Evolutionary conservation across 768 basidiomycete genomes (phyloP), one percentile per base, ranked within the genome.

Genomic region (Amanita subjunquillea): DNA sequence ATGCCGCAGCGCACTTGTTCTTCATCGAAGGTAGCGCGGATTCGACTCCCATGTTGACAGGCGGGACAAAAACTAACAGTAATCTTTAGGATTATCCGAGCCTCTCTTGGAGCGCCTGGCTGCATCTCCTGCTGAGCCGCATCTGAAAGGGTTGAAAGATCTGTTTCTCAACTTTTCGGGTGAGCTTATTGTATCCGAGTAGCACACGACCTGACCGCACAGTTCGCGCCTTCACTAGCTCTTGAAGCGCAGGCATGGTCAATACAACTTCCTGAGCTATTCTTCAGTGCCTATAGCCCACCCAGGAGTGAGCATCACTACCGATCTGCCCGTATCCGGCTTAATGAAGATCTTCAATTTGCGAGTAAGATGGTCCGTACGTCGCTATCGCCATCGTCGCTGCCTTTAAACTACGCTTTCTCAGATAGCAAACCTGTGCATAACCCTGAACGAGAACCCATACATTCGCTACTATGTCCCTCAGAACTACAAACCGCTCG

Each of bases 151-250:
- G 3, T 67, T 95, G 49, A 84, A 85, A 58, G 96, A 99, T 62
- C 73, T 98, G 34, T 97, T 85, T 67, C 66, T 96, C 58, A 95
- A 98, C 66, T 90, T 95, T 68, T 87, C 90, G 83, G 83, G 95
- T 94, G 56, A 52, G 90, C 68, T 2, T 9, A 38, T 9, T 22
- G 50, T 40, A n/a, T 29, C 15, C 32, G 2, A 37, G 32, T n/a
- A 43, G 38, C 34, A 17, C 6, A 9, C 13, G 12, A 34, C 34
- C 32, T 34, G 27, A 32, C 20, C 20, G 29, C 55, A 45, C 47
- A 44, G 53, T 37, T 54, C 44, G 38, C 36, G 9, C 8, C 13
- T 27, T 7, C n/a, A 47, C 29, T 50, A 98, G 95, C 88, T 12
- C 72, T 83, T 49, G 95, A 99, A 67, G 78, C 88, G 3, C 88